Evolutionary conservation across 1,284 basidiomycete genomes (phyloP).

Genomic region (Paramarasmius palmivorus): DNA sequence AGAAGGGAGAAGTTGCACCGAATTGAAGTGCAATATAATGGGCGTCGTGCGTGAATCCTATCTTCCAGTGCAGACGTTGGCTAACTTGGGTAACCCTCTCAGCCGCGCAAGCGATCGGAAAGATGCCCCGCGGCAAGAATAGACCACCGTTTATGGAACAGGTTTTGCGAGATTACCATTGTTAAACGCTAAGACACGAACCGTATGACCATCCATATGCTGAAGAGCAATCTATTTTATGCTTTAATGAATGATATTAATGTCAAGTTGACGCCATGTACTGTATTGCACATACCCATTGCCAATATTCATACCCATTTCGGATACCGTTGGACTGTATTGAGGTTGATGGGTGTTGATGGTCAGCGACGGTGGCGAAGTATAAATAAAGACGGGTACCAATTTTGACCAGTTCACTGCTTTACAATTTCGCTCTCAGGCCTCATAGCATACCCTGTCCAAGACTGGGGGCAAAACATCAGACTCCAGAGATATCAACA

Average conservation of each 20-base stretch:
- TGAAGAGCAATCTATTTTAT: too few species aligned
- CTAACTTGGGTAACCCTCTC: slow-evolving; percentile 6
- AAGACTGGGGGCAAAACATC: slow-evolving; percentile 52
- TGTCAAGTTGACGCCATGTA: too few species aligned
- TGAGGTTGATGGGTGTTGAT: neutral
- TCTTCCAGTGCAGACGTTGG: neutral
- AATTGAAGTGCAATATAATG: slow-evolving; percentile 68
- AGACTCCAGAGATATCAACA: neutral
- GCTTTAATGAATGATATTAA: too few species aligned
- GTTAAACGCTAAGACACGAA: neutral
- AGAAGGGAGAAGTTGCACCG: slow-evolving; percentile 62
- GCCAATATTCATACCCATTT: too few species aligned
- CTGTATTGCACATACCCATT: too few species aligned
- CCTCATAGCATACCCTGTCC: slow-evolving; percentile 80
- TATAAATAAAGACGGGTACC: neutral
- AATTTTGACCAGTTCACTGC: slow-evolving; percentile 21
- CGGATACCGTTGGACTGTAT: too few species aligned
- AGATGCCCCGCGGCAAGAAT: slow-evolving; percentile 37
- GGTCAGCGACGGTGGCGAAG: neutral
- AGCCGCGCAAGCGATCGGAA: slow-evolving; percentile 56
- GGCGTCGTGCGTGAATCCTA: slow-evolving; percentile 45
- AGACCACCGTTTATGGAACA: slow-evolving; percentile 65
- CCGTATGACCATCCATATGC: neutral
- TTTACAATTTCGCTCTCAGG: slow-evolving; percentile 64
- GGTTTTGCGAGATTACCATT: slow-evolving; percentile 46